Evolutionary conservation across 139 green algal genomes (phyloP).

Genomic region (Asterochloris sp.): DNA sequence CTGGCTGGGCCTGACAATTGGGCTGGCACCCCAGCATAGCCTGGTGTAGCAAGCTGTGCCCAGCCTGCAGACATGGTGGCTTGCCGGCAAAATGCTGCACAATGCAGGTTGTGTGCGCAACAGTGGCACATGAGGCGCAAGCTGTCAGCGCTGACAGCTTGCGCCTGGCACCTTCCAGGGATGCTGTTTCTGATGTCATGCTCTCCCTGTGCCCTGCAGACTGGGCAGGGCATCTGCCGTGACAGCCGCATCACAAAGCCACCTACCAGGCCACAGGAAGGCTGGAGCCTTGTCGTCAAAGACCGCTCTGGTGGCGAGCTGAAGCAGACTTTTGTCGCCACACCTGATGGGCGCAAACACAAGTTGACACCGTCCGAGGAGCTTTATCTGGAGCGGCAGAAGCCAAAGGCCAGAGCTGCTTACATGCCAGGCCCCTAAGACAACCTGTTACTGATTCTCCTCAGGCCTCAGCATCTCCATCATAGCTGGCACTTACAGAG

Average conservation of each 20-base stretch:
- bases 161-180: background rate
- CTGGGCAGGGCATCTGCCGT: background rate
- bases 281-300: slow-evolving; percentile 12
- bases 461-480: no score
- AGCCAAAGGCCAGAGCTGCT: slow-evolving; percentile 5
- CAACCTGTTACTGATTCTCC: no score
- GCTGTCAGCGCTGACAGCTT: background rate
- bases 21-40: no score
- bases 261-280: background rate
- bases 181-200: background rate
- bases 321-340: slow-evolving; percentile 2
- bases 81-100: no score
- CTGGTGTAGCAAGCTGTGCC: no score
- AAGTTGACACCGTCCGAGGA: slow-evolving; percentile 37
- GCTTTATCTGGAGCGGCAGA: slow-evolving; percentile 31
- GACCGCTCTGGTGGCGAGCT: background rate
- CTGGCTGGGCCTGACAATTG: no score
- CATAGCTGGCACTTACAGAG: no score
- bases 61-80: no score
- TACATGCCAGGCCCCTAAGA: no score
- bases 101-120: no score
- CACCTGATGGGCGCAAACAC: background rate
- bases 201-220: background rate
- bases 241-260: background rate
- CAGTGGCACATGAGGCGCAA: no score